Conservation (phyloP, 257 asterid species). For the Ballota nigra region DNA sequence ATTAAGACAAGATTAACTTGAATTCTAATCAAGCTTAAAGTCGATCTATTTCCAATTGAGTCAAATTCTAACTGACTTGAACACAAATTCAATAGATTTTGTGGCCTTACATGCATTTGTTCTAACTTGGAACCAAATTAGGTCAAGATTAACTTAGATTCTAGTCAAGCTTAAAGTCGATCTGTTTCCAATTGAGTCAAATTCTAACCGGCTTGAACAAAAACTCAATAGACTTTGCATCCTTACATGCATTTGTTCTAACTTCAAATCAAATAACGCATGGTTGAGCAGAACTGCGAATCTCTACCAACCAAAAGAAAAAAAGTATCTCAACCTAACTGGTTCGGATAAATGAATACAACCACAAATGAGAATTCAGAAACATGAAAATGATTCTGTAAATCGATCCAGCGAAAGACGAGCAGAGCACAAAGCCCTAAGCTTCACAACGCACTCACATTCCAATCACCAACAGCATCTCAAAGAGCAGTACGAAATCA, state of each 20-base stretch:
- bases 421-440: not conserved
- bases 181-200: not conserved
- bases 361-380: not conserved
- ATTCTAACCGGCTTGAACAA: not conserved
- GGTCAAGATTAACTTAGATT: no score
- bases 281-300: not conserved
- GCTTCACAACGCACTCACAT: no score
- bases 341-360: not conserved
- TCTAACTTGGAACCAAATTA: no score
- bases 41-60: not conserved
- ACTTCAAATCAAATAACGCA: not conserved
- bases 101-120: no score
- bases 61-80: not conserved
- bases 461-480: not conserved
- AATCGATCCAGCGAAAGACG: slow-evolving; percentile 4
- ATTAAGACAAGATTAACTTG: not conserved
- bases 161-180: not conserved
- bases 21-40: not conserved
- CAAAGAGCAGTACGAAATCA: not conserved
- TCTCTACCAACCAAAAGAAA: not conserved
- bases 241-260: not conserved
- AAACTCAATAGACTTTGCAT: not conserved
- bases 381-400: not conserved
- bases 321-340: not conserved
- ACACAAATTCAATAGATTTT: no score